These are phyloP conservation scores for Pseudoneurospora amorphoporcata DNA, from an alignment of 495 filamentous ascomycete species.

Conservation along the genomic window DNA sequence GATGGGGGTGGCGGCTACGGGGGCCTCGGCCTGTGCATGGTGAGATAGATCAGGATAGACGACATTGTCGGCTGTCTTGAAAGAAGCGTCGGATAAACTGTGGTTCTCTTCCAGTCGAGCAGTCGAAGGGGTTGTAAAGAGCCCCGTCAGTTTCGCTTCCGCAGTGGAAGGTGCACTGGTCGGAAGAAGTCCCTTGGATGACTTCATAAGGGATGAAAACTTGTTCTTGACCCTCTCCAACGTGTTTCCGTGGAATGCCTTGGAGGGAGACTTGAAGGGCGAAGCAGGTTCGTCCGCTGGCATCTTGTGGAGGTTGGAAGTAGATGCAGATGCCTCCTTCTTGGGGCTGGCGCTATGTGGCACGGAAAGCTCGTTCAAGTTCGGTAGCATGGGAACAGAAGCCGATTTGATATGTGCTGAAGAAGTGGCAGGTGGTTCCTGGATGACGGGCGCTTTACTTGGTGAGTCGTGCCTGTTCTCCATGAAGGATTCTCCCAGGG, in stretches of 20 bases:
- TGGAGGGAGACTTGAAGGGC: conserved; percentile 59
- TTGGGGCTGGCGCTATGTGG: conserved; percentile 32
- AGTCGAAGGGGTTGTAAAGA: conserved; percentile 31
- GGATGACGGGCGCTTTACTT: conserved; percentile 23
- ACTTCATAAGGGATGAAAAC: conserved; percentile 76
- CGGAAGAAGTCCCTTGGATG: conserved; percentile 71
- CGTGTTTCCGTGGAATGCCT: conserved; percentile 61
- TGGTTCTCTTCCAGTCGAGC: conserved; percentile 24
- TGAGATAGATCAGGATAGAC: conserved; percentile 37
- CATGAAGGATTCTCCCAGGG: not conserved
- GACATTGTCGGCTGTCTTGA: conserved; percentile 23
- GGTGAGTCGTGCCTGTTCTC: conserved; percentile 33
- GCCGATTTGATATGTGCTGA: conserved; percentile 42
- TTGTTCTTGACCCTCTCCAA: conserved; percentile 82
- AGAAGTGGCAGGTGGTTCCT: conserved; percentile 21
- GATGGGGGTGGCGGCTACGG: conserved; percentile 26
- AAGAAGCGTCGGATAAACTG: conserved; percentile 28
- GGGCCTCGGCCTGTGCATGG: conserved; percentile 17
- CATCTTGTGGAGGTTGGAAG: conserved; percentile 38
- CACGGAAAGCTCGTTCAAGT: conserved; percentile 28
- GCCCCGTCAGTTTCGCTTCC: conserved; percentile 52
- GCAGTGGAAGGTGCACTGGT: conserved; percentile 70
- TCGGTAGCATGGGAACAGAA: conserved; percentile 45
- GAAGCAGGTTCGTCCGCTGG: conserved; percentile 46
- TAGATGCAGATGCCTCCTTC: conserved; percentile 55